Evolutionary conservation across 1,139 yeast species (phyloP).

Genomic region (Diutina siamensis): DNA sequence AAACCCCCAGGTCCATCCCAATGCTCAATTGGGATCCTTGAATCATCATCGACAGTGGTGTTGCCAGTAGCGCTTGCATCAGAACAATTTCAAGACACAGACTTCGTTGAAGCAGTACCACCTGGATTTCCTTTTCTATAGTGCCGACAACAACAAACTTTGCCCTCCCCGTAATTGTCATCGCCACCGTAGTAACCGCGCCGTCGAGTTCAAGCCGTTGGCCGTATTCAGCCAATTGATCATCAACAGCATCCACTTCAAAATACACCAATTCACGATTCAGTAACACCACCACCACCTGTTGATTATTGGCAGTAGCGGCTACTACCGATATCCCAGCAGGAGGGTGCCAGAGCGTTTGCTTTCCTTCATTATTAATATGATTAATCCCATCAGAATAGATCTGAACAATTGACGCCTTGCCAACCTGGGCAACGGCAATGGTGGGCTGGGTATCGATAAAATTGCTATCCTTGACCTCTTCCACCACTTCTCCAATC

Average conservation of each 20-base stretch:
- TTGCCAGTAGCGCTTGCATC: conserved; percentile 58
- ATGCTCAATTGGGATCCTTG: conserved; percentile 38
- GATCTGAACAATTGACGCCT: conserved; percentile 55
- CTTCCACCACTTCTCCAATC: conserved; percentile 72
- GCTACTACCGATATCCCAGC: conserved; percentile 54
- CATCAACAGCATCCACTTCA: conserved; percentile 55
- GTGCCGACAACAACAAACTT: conserved; percentile 61
- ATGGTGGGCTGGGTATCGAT: conserved; percentile 48
- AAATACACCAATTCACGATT: conserved; percentile 73
- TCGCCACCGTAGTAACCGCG: conserved; percentile 39
- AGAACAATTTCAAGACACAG: conserved; percentile 51
- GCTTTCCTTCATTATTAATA: conserved; percentile 37
- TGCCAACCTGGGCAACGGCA: conserved; percentile 61
- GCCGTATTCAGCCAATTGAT: conserved; percentile 60
- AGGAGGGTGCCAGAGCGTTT: conserved; percentile 61
- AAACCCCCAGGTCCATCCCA: conserved; percentile 77
- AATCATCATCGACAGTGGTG: conserved; percentile 40
- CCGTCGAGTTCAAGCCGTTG: conserved; percentile 45
- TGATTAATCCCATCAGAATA: conserved; percentile 67
- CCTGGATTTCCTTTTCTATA: conserved; percentile 58
- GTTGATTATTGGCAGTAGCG: conserved; percentile 56
- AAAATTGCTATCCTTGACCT: conserved; percentile 57
- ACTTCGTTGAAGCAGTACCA: conserved; percentile 55
- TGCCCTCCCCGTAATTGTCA: conserved; percentile 37
- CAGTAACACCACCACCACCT: conserved; percentile 60